These are phyloP conservation scores for Yamadazyma sp. DNA, from an alignment of 805 yeast genomes.

Conservation along the genomic window DNA sequence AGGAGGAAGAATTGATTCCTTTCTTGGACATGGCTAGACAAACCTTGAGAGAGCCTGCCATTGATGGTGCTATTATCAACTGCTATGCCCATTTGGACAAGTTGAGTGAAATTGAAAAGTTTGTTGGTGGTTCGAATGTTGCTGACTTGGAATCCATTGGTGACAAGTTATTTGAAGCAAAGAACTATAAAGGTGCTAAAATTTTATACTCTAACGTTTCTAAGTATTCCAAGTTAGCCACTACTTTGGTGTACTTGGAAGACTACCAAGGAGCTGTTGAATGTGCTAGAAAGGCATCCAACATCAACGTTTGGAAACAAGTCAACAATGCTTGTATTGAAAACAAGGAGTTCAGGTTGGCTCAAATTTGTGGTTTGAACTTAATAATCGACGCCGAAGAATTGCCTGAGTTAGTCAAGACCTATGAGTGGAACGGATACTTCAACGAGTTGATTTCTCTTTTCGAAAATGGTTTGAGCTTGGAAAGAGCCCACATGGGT, in stretches of 20 bases:
- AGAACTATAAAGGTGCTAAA: conserved; percentile 91
- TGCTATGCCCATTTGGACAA: conserved; percentile 79
- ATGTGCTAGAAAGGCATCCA: conserved; percentile 97
- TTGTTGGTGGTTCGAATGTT: conserved; percentile 83
- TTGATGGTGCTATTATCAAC: conserved; percentile 89
- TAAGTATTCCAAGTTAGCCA: conserved; percentile 93
- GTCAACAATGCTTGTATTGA: conserved; percentile 96
- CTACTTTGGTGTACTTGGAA: conserved; percentile 88
- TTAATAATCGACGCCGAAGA: conserved; percentile 97
- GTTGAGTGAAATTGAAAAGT: conserved; percentile 76
- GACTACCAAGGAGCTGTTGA: conserved; percentile 98
- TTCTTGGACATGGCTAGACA: conserved; percentile 90
- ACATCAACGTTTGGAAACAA: conserved; percentile 93
- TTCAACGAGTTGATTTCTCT: conserved; percentile 88
- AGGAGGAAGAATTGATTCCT: conserved; percentile 87
- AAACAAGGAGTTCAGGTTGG: conserved; percentile 90
- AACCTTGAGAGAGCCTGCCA: conserved; percentile 82
- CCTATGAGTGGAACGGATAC: conserved; percentile 87
- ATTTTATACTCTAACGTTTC: conserved; percentile 81
- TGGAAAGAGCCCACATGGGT: conserved; percentile 99
- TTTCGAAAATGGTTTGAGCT: conserved; percentile 92
- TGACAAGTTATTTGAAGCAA: conserved; percentile 78
- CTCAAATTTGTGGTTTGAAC: conserved; percentile 98
- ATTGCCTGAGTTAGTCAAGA: conserved; percentile 80
- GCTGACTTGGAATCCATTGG: conserved; percentile 93